These are phyloP conservation scores for Nasturtium officinale DNA, from an alignment of 345 rosid species.

Conservation along the genomic window DNA sequence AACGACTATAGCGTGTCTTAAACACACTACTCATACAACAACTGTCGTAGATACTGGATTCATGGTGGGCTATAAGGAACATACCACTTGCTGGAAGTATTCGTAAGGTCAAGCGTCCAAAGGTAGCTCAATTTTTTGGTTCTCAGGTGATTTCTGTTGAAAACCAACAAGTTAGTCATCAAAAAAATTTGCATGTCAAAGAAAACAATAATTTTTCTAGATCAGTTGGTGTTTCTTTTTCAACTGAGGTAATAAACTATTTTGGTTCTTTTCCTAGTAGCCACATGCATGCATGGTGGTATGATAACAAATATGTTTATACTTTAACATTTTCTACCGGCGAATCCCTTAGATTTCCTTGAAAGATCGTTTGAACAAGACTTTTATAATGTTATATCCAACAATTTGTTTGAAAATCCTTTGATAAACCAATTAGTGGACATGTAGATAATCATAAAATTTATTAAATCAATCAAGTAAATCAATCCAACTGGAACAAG, in stretches of 20 bases:
- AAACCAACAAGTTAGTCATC: too few relatives aligned
- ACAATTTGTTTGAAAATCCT: constrained; percentile 17
- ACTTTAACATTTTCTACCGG: neutral
- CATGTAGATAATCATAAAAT: neutral
- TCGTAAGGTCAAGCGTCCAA: too few relatives aligned
- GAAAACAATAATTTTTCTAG: constrained; percentile 13
- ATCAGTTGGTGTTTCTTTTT: neutral
- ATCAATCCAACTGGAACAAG: constrained; percentile 8
- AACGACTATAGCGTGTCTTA: too few relatives aligned
- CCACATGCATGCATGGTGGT: neutral
- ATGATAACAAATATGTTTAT: constrained; percentile 9
- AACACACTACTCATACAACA: too few relatives aligned
- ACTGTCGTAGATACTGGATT: too few relatives aligned
- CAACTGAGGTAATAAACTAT: constrained; percentile 1
- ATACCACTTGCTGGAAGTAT: too few relatives aligned
- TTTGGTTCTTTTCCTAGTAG: neutral
- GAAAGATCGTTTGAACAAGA: neutral
- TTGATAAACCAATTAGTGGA: constrained; percentile 22
- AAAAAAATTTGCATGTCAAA: neutral
- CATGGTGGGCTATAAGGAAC: too few relatives aligned
- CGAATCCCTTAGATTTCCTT: neutral
- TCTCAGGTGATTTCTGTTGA: too few relatives aligned
- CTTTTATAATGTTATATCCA: constrained; percentile 15
- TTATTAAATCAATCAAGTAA: neutral
- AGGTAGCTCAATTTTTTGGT: too few relatives aligned